phyloP scores from a whole-genome alignment of 2,329 filamentous ascomycete species.

The Diaporthe sp. region DNA sequence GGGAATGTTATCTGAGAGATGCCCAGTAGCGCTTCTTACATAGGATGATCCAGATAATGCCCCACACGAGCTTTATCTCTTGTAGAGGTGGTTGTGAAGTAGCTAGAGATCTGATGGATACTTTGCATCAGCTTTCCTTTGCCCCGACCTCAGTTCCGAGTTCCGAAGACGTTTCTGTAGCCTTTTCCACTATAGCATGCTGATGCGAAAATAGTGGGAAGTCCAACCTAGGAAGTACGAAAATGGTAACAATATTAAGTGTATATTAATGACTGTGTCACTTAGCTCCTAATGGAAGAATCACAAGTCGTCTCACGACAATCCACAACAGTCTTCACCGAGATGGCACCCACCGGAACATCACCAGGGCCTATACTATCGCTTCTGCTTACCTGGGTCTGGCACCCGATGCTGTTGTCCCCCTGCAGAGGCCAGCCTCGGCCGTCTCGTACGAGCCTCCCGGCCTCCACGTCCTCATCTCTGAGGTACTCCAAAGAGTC shows the following conservation, averaged over 20 bases:
- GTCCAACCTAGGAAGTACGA: not conserved
- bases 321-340: conserved; percentile 15
- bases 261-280: not conserved
- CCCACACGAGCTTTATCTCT: conserved; percentile 24
- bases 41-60: not conserved
- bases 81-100: not conserved
- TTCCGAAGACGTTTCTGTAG: not conserved
- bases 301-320: not conserved
- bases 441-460: not conserved
- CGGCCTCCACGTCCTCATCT: conserved; percentile 18
- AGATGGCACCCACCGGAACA: not conserved
- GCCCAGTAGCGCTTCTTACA: not conserved
- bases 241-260: not conserved
- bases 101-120: rapidly evolving
- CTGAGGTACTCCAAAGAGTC: conserved; percentile 7
- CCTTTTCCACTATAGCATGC: not conserved
- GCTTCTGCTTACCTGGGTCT: conserved; percentile 13
- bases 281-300: not conserved
- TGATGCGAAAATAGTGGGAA: not conserved
- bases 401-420: not conserved
- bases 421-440: not conserved
- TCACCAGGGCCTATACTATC: not conserved
- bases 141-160: not conserved
- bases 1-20: not conserved
- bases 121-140: not conserved